Evolutionary conservation across 2,329 filamentous ascomycete genomes (phyloP).

Genomic region (Fusarium hostae): DNA sequence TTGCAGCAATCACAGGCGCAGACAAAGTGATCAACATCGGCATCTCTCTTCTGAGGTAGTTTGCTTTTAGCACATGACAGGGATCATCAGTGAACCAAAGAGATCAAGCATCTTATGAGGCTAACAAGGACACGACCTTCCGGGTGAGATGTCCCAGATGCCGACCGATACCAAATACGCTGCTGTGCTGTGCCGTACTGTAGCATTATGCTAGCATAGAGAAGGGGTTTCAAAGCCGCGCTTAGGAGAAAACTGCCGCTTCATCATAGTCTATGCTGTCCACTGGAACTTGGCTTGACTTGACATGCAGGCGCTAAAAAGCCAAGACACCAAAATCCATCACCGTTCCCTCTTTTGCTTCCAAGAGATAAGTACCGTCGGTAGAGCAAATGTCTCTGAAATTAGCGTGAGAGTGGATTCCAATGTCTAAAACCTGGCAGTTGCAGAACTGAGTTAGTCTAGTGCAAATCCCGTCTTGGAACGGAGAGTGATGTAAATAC

Average conservation of each 20-base stretch:
- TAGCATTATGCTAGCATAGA: background rate
- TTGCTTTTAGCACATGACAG: constrained; percentile 20
- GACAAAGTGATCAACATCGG: constrained; percentile 1
- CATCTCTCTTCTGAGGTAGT: constrained; percentile 6
- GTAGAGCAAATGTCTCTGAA: constrained; percentile 4
- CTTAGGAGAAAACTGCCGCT: constrained; percentile 22
- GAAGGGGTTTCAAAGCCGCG: background rate
- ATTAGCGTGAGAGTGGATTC: constrained; percentile 13
- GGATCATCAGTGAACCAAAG: background rate
- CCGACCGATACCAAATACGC: background rate
- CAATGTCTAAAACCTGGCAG: constrained; percentile 6
- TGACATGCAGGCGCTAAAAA: constrained; percentile 12
- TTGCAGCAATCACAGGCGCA: constrained; percentile 10
- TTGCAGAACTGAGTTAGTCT: constrained; percentile 12
- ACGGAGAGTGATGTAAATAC: constrained; percentile 16
- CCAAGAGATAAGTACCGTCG: constrained; percentile 1
- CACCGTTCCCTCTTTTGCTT: constrained; percentile 12
- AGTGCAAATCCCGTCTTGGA: constrained; percentile 12
- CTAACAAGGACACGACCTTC: background rate
- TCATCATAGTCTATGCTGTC: background rate
- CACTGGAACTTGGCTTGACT: background rate
- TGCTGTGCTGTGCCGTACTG: constrained; percentile 2
- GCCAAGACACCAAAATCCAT: constrained; percentile 22
- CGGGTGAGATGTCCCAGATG: constrained; percentile 6
- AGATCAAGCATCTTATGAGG: background rate